Evolutionary conservation across 768 basidiomycete genomes (phyloP).

Genomic region (Amanita rimosa): DNA sequence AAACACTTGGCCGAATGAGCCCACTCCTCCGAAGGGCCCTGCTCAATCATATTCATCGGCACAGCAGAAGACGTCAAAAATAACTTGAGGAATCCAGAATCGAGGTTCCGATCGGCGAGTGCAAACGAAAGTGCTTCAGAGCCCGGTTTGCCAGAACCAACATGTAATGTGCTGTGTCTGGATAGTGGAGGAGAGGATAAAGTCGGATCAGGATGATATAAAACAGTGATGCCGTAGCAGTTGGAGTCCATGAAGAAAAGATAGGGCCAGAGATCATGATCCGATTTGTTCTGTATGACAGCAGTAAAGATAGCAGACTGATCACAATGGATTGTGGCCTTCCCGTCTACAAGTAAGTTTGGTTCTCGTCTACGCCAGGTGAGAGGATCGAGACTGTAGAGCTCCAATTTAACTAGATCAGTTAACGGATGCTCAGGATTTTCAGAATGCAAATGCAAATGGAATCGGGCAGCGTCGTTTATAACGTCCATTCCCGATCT

Average conservation of each 20-base stretch:
- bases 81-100: conserved; percentile 44
- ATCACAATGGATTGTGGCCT: conserved; percentile 34
- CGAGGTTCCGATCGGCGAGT: conserved; percentile 23
- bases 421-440: conserved; percentile 36
- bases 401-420: conserved; percentile 39
- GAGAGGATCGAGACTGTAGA: conserved; percentile 35
- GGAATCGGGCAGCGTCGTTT: conserved; percentile 47
- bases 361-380: conserved; percentile 30
- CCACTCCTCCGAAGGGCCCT: conserved; percentile 17
- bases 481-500: conserved; percentile 27
- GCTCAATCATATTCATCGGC: conserved; percentile 37
- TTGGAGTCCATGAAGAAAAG: conserved; percentile 50
- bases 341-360: conserved; percentile 36
- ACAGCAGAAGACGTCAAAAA: conserved; percentile 43
- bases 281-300: conserved; percentile 37
- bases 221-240: conserved; percentile 38
- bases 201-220: conserved; percentile 39
- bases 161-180: conserved; percentile 24
- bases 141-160: conserved; percentile 30
- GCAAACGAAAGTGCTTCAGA: conserved; percentile 37
- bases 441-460: conserved; percentile 42
- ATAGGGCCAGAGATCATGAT: conserved; percentile 50
- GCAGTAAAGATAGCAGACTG: conserved; percentile 33
- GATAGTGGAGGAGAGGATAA: conserved; percentile 30
- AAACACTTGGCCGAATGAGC: conserved; percentile 5